phyloP scores from a whole-genome alignment of 768 basidiomycete genomes.

The Pulveroboletus ravenelii region DNA sequence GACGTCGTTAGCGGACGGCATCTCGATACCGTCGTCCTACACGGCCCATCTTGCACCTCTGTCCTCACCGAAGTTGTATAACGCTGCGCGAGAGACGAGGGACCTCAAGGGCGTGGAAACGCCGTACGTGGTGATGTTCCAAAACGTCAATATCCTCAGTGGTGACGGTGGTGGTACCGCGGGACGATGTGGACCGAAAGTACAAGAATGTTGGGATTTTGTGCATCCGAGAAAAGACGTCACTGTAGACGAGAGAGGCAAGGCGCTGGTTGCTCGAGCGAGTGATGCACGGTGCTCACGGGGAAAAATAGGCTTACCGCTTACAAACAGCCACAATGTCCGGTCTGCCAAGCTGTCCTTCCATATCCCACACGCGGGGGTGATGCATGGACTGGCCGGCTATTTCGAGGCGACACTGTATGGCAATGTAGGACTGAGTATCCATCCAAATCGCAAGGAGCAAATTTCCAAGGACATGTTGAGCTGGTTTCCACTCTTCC shows the following conservation, averaged over 20 bases:
- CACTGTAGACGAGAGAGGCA: constrained; percentile 68
- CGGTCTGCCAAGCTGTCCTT: constrained; percentile 83
- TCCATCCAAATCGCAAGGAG: constrained; percentile 86
- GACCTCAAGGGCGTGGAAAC: constrained; percentile 80
- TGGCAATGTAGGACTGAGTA: constrained; percentile 84
- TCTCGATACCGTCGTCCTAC: constrained; percentile 96
- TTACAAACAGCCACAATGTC: constrained; percentile 95
- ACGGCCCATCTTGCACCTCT: constrained; percentile 92
- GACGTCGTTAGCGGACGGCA: constrained; percentile 64
- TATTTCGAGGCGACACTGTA: constrained; percentile 97
- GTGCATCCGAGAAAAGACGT: constrained; percentile 86
- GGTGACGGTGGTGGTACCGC: constrained; percentile 60
- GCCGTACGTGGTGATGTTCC: constrained; percentile 98
- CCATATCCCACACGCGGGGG: constrained; percentile 91
- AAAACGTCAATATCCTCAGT: constrained; percentile 85
- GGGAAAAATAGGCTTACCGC: constrained; percentile 60
- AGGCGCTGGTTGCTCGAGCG: constrained; percentile 7
- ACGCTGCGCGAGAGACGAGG: constrained; percentile 67
- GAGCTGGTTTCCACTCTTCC: constrained; percentile 98
- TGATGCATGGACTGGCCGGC: constrained; percentile 90
- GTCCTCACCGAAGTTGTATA: constrained; percentile 89
- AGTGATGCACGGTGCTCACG: constrained; percentile 6
- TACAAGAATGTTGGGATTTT: constrained; percentile 98
- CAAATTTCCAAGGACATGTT: constrained; percentile 92
- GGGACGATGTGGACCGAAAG: constrained; percentile 70